Base-by-base conservation (phyloP, 75 land plant genomes). In the Azolla pinnata region DNA sequence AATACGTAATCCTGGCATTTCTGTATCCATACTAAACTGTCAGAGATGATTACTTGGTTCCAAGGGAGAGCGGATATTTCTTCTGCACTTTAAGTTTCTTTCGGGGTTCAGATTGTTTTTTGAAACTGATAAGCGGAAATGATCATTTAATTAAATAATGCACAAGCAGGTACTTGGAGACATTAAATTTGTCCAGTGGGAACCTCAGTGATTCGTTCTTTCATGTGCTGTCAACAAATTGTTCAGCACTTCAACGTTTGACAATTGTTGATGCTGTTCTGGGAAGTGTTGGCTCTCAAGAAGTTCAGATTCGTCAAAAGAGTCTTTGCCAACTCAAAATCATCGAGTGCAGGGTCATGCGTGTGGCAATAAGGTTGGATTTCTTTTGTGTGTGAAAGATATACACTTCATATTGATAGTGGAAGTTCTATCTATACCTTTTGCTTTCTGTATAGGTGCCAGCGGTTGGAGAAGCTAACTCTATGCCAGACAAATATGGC, bases 401-500 rank as follows among this genome's bases (percentile, higher is more conserved):
- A 16, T 56, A 24, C 25, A 29, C 4, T 17, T 59, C 1, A 17
- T 23, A 9, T 9, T 38, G 48, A 24, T 38, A 1, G 19, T 44
- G 48, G 2, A 38, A 2, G 46, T 16, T 14, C 59, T 57, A 2
- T n/a, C 4, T 57, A 29, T 33, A 17, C 35, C 33, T 57, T 18
- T 4, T 33, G 34, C 35, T 57, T 57, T 18, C 33, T 25, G 3
- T 45, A 49, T 70, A 92, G 97, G 74, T 92, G 98, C 56, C 85
- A 90, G 21, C 83, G 73, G 38, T 80, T 95, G 34, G 72, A 79
- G 66, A 57, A 45, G n/a, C 56, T 95, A 65, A 83, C 85, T 27
- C 69, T 95, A 46, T 86, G 73, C 74, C 87, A 85, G 2, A 81
- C 87, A 10, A 80, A 66, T 60, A 80, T 93, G 71, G 81, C 82